Base-by-base conservation (phyloP, 495 filamentous ascomycete genomes). In the Staphylotrichum tortipilum region DNA sequence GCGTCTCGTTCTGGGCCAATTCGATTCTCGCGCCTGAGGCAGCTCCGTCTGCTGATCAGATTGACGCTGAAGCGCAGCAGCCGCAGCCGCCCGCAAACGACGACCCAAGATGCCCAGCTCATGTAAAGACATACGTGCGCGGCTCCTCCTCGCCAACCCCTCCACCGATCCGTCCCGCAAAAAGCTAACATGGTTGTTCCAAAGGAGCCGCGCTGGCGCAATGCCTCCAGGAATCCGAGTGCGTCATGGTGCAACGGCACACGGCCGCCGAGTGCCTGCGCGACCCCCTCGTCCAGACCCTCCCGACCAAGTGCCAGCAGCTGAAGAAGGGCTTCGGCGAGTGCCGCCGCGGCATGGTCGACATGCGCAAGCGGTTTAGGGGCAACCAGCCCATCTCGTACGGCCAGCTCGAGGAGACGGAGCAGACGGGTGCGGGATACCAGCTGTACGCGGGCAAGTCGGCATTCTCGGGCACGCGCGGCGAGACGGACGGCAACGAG, bases 331-430 rank as follows among this genome's bases (percentile, higher is more conserved):
- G 88, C 24, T 95, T 92, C 61, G 83, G 84, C 63, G 84, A 96
- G 63, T 98, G 92, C 80, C 94, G 94, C 61, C 85, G 90, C 47
- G 92, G 94, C 43, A 80, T 94, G 82, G 80, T 97, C 60, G 92
- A 98, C 69, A 98, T 98, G 94, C 85, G 94, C 62, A 98, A 98
- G 69, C 84, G 94, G 19, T 97, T 98, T 72, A 79, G 94, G 36
- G 94, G 92, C n/a, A 97, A 98, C 69, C 78, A 86, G 56, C 89
- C 92, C 37, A 76, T 95, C 53, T 75, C 79, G 22, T 76, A 85
- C 23, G 56, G 59, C 33, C 69, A 71, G 40, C 71, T 80, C 53
- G 81, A 89, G 58, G 75, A 85, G 40, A 74, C 71, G 31, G 79
- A 77, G 28, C 70, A 74, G 36, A 62, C 69, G 18, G 65, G 68